Evolutionary conservation across 2,329 filamentous ascomycete genomes (phyloP).

Genomic region (Talaromyces sp.): DNA sequence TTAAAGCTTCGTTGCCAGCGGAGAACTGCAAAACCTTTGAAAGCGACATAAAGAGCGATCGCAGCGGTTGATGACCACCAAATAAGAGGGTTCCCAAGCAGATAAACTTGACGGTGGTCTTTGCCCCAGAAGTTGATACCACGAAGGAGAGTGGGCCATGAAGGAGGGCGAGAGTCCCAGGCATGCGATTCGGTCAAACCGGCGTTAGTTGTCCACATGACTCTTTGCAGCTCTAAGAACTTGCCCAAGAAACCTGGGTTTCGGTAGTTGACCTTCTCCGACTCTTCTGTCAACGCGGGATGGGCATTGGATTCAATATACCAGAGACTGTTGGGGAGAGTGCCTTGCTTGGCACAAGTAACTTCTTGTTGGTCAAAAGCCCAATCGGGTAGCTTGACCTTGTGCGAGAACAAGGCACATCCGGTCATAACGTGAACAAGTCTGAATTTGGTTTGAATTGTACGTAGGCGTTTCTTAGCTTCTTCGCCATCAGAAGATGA

Average conservation of each 20-base stretch:
- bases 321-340: constrained; percentile 94
- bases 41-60: constrained; percentile 70
- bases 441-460: constrained; percentile 95
- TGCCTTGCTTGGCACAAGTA: constrained; percentile 89
- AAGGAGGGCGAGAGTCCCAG: constrained; percentile 92
- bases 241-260: constrained; percentile 95
- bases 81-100: constrained; percentile 89
- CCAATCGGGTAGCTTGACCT: constrained; percentile 98
- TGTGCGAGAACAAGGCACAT: constrained; percentile 94
- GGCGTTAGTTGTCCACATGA: constrained; percentile 99
- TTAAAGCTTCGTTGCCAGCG: constrained; percentile 91
- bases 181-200: constrained; percentile 94
- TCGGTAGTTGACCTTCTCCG: constrained; percentile 94
- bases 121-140: constrained; percentile 99
- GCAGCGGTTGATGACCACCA: constrained; percentile 88
- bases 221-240: constrained; percentile 93
- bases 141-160: constrained; percentile 86
- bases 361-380: constrained; percentile 98
- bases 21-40: constrained; percentile 84
- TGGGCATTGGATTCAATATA: constrained; percentile 91
- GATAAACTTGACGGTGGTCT: constrained; percentile 90
- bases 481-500: constrained; percentile 73
- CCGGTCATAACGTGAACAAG: constrained; percentile 96
- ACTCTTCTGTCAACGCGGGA: constrained; percentile 66
- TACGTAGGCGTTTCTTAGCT: constrained; percentile 81